These are phyloP conservation scores for Blumeriella jaapii DNA, from an alignment of 2,329 filamentous ascomycete genomes.

Conservation along the genomic window DNA sequence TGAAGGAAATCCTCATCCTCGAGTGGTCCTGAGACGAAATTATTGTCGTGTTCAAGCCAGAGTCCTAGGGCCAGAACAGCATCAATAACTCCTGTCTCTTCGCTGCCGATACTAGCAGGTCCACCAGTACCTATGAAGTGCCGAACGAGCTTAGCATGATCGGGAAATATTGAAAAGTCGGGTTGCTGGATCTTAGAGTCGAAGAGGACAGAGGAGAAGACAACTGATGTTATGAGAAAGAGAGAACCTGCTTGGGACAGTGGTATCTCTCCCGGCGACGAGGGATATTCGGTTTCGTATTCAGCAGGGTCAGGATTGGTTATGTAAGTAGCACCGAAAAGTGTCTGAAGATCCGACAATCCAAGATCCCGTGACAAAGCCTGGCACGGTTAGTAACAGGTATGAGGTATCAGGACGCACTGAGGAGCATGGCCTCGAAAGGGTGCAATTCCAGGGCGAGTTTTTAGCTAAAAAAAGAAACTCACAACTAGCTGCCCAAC, in stretches of 20 bases:
- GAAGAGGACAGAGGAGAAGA: conserved; percentile 52
- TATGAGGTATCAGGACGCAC: background rate
- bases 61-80: conserved; percentile 48
- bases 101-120: conserved; percentile 33
- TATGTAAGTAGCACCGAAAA: conserved; percentile 35
- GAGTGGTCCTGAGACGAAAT: conserved; percentile 29
- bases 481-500: conserved; percentile 61
- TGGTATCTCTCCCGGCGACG: conserved; percentile 39
- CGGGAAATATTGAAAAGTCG: conserved; percentile 46
- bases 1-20: conserved; percentile 39
- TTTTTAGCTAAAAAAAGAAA: too few species aligned
- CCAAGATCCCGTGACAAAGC: conserved; percentile 45
- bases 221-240: conserved; percentile 48
- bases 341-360: conserved; percentile 33
- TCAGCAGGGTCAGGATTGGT: conserved; percentile 31
- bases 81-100: conserved; percentile 44
- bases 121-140: conserved; percentile 41
- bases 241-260: conserved; percentile 48
- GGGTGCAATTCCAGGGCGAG: too few species aligned
- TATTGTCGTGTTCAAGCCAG: conserved; percentile 42
- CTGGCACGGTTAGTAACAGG: conserved; percentile 17
- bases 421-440: background rate
- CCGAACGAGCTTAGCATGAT: conserved; percentile 43
- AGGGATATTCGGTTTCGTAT: conserved; percentile 32
- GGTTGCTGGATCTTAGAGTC: conserved; percentile 42